Evolutionary conservation across 75 land plant species (phyloP), one percentile per base, ranked within the genome.

Genomic region (Pinus tabuliformis): DNA sequence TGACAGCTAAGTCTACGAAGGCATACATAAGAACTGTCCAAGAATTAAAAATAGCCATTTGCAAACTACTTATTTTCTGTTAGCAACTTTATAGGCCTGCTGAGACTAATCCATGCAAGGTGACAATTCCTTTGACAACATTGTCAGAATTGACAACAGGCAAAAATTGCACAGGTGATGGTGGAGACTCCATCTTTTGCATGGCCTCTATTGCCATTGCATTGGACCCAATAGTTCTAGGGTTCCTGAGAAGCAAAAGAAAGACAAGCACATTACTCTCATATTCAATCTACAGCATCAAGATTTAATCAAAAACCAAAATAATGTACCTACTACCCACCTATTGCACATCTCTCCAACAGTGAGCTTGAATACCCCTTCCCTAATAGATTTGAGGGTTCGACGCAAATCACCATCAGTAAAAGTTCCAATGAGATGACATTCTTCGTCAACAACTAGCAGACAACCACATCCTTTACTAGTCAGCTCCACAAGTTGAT

Each of bases 171-270:
- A 97, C 95, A 16, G 99, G 90, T 8, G 99, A 97, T 37, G 93
- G 95, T 70, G 93, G 87, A 1, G 88, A 79, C 73, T 97, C 99
- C 99, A 97, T 97, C 82, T 87, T 94, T 77, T 90, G 76, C 99
- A 97, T 97, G 15, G 99, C 99, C n/a, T 90, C 95, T 49, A 94
- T 91, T 42, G 99, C 99, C 99, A 97, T 97, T 26, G 98, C 93
- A 68, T 92, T 88, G 12, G 95, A 85, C 15, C 72, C 70, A 26
- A 94, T 94, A 11, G 92, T 87, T 77, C 95, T 87, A 28, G 99
- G 98, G 22, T 83, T 83, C 86, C 99, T 96, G 85, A 26, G 73
- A 70, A 58, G 76, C 57, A 74, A 73, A 28, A 63, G 57, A 56
- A 64, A 57, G 57, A 37, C 49, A 16, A 74, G 26, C n/a, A 37